Base-by-base conservation (phyloP, 164 flowering plant genomes). In the Buxus sempervirens region DNA sequence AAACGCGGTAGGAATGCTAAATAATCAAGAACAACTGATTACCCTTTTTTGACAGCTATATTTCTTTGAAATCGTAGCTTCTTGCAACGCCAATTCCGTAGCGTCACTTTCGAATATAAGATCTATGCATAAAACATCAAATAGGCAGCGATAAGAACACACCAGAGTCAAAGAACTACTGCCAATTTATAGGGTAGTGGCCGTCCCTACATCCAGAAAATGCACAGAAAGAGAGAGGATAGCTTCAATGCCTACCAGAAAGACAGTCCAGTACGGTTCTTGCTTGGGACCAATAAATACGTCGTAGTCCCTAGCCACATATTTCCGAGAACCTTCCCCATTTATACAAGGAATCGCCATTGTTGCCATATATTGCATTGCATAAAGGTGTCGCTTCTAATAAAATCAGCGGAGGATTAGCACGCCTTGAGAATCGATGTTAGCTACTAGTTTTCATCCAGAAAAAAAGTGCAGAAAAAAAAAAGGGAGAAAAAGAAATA, bases 301-400 rank as follows among this genome's bases (percentile, higher is more conserved):
- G 36, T 66, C 60, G 18, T 62, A 62, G 18, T 57, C 54, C 62
- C 41, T 42, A 24, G 45, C 70, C 51, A 36, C 45, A 59, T 45
- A 42, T 67, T 67, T 59, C 63, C 64, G 14, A 26, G 55, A 67
- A 66, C 4, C 22, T 57, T 56, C 62, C 22, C 32, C 27, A 54
- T 19, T 23, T 38, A 38, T 28, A 36, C 51, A 7, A 21, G 23
- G 20, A 41, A 38, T 42, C 69, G 22, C 53, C 69, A 66, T 56
- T 56, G 38, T 45, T 45, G 14, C 13, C 5, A 10, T 4, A 1
- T 15, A 6, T 45, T 10, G 13, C 51, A 6, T 45, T 10, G 13
- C 51, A 5, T 15, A 45, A 45, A 45, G 16, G 51, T 10, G 1
- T 45, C 18, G 14, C 18, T 45, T 45, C 12, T 45, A 10, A 1